Conservation (phyloP, 1,139 yeast species). For the Sugiyamaella pinicola region DNA sequence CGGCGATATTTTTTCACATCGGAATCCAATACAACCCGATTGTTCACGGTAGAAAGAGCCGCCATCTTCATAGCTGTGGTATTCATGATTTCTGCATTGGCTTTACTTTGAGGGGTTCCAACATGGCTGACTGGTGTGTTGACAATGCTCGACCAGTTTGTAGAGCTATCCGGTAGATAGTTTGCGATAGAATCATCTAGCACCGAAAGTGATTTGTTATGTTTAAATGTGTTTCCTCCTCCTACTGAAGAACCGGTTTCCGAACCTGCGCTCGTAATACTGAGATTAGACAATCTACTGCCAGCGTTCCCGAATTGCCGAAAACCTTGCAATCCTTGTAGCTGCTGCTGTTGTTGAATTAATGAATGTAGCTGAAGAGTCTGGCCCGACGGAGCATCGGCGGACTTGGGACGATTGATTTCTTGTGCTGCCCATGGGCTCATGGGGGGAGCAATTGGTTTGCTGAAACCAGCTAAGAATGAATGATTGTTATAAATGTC, state of each 20-base stretch:
- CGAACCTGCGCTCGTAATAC: slow-evolving; percentile 7
- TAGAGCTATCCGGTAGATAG: slow-evolving; percentile 30
- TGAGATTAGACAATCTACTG: slow-evolving; percentile 11
- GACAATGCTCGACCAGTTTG: slow-evolving; percentile 36
- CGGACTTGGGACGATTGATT: slow-evolving; percentile 38
- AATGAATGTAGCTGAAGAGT: slow-evolving; percentile 12
- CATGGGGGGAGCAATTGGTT: slow-evolving; percentile 25
- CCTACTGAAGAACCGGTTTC: slow-evolving; percentile 4
- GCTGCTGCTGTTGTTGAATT: slow-evolving; percentile 16
- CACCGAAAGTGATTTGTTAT: slow-evolving; percentile 30
- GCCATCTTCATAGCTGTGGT: slow-evolving; percentile 45
- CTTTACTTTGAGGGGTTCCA: slow-evolving; percentile 28
- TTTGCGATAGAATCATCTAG: slow-evolving; percentile 25
- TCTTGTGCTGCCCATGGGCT: slow-evolving; percentile 35
- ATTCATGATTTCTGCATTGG: slow-evolving; percentile 36
- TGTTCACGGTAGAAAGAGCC: slow-evolving; percentile 40
- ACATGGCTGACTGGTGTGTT: slow-evolving; percentile 32
- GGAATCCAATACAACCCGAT: slow-evolving; percentile 34
- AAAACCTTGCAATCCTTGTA: slow-evolving; percentile 9
- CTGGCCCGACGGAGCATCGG: slow-evolving; percentile 25
- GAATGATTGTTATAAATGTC: slow-evolving; percentile 19
- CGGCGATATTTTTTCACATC: slow-evolving; percentile 39
- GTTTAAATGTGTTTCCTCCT: slow-evolving; percentile 17
- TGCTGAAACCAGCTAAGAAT: slow-evolving; percentile 20
- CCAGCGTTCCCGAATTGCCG: slow-evolving; percentile 11